Conservation (phyloP, 2,329 filamentous ascomycete genomes). For the Microdochium paspali region DNA sequence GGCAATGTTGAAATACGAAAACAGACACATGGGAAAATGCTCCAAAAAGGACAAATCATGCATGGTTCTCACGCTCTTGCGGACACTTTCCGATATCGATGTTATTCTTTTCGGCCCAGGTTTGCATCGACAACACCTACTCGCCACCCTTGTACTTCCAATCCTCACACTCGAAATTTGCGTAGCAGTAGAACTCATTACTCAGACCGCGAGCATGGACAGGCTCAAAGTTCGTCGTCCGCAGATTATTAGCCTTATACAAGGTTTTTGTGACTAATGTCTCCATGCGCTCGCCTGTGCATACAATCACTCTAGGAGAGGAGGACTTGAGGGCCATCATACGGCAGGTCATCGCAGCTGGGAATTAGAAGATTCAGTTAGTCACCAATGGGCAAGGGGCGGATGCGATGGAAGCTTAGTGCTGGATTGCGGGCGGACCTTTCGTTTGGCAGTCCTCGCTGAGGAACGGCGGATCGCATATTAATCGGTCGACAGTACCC, state of each 20-base stretch:
- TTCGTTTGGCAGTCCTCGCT: slow-evolving; percentile 76
- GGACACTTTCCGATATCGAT: too few relatives aligned
- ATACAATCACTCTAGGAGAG: slow-evolving; percentile 46
- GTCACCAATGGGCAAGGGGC: too few relatives aligned
- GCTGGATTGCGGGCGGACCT: too few relatives aligned
- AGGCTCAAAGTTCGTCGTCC: slow-evolving; percentile 59
- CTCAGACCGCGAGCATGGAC: slow-evolving; percentile 63
- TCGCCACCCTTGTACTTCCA: slow-evolving; percentile 28
- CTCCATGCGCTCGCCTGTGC: slow-evolving; percentile 72
- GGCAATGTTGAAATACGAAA: too few relatives aligned
- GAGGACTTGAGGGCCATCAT: slow-evolving; percentile 50
- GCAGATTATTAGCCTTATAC: slow-evolving; percentile 54
- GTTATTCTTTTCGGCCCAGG: slow-evolving; percentile 11
- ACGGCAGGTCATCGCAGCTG: slow-evolving; percentile 64
- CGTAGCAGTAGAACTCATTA: slow-evolving; percentile 75
- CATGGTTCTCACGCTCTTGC: too few relatives aligned
- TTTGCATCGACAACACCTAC: background rate
- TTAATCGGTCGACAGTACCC: slow-evolving; percentile 56
- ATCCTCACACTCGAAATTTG: slow-evolving; percentile 59
- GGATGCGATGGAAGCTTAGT: too few relatives aligned
- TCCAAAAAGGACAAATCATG: too few relatives aligned
- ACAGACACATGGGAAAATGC: too few relatives aligned
- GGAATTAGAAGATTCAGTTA: slow-evolving; percentile 2
- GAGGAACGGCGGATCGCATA: slow-evolving; percentile 72
- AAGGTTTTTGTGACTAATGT: slow-evolving; percentile 50